Conservation (phyloP, 345 rosid genomes). For the Atalantia buxifolia region DNA sequence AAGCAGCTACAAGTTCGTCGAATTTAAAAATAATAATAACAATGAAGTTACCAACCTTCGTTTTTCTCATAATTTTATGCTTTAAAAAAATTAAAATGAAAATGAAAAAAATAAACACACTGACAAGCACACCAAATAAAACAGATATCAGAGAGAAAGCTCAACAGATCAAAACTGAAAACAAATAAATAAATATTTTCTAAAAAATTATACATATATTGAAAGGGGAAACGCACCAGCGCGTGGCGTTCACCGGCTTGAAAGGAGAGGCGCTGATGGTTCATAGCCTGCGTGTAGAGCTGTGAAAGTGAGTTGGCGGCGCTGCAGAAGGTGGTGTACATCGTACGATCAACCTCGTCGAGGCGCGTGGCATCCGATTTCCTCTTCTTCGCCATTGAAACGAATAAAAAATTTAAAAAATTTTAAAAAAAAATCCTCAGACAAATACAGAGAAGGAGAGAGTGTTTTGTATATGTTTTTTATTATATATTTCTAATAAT, state of each 20-base stretch:
- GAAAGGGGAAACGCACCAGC: conserved; percentile 29
- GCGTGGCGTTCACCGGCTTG: conserved; percentile 82
- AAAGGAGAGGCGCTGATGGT: conserved; percentile 70
- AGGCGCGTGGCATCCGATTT: conserved; percentile 76
- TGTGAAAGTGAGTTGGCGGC: conserved; percentile 95
- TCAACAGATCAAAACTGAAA: background rate
- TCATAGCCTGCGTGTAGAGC: conserved; percentile 84
- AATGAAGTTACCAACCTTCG: background rate
- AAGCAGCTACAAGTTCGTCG: background rate
- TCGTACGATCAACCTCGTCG: conserved; percentile 91
- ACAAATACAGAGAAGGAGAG: conserved; percentile 8
- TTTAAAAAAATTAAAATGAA: background rate
- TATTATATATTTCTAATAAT: background rate
- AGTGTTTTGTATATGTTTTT: background rate
- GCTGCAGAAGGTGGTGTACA: conserved; percentile 80
- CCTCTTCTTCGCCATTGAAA: conserved; percentile 81
- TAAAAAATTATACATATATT: no score
- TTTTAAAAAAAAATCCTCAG: background rate
- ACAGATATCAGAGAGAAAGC: background rate
- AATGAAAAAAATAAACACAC: background rate
- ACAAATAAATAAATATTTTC: background rate
- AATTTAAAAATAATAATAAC: background rate
- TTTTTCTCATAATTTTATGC: background rate
- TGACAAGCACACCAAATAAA: background rate
- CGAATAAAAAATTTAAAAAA: background rate